A percentile compares a stretch with the other conserved stretches of the same genome.
Conservation (phyloP, 768 basidiomycete genomes). For the Ramaria sp. region DNA sequence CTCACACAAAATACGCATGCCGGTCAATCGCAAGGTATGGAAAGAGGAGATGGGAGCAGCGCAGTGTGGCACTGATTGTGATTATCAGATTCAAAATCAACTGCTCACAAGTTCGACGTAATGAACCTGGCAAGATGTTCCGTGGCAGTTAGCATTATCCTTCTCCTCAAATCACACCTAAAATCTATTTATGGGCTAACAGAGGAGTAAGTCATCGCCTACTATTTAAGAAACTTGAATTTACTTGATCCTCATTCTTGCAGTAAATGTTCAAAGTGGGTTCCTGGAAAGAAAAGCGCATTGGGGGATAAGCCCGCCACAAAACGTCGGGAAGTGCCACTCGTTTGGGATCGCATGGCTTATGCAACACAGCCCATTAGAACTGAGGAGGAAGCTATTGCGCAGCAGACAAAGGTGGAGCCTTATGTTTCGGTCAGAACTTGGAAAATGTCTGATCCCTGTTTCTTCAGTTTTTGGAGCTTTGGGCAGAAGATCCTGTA, state of each 20-base stretch:
- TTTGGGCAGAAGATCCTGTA: slow-evolving; percentile 77
- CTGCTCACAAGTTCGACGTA: not conserved
- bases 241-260: not conserved
- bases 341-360: slow-evolving; percentile 66
- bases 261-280: slow-evolving; percentile 89
- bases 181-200: slow-evolving; percentile 75
- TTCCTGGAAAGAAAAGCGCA: slow-evolving; percentile 80
- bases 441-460: slow-evolving; percentile 4
- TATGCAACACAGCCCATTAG: slow-evolving; percentile 50
- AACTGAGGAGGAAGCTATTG: slow-evolving; percentile 47
- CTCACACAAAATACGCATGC: not conserved
- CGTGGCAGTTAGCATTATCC: slow-evolving; percentile 70
- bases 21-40: not conserved
- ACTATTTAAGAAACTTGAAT: not conserved
- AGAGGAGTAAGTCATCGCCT: slow-evolving; percentile 62
- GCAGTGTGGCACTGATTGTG: not conserved
- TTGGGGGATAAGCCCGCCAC: slow-evolving; percentile 74
- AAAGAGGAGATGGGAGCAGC: not conserved
- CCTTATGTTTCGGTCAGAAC: not conserved
- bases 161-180: slow-evolving; percentile 80
- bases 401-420: slow-evolving; percentile 57
- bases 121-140: slow-evolving; percentile 29
- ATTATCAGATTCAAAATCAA: not conserved
- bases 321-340: slow-evolving; percentile 47
- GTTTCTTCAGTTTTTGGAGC: slow-evolving; percentile 48